Evolutionary conservation across 2,329 filamentous ascomycete genomes (phyloP).

Genomic region (Metarhizium brunneum): DNA sequence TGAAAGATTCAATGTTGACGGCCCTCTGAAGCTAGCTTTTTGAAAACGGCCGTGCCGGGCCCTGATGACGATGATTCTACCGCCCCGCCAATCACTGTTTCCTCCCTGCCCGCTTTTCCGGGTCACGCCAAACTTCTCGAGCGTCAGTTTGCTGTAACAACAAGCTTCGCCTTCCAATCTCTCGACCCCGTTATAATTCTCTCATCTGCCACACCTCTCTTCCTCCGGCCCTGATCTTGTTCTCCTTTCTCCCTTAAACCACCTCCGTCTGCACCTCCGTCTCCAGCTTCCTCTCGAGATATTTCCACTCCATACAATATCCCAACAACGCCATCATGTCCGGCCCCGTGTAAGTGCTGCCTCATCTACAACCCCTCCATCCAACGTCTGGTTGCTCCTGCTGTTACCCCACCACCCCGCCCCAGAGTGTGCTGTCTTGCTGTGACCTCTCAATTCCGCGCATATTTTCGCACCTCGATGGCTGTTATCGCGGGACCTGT

Average conservation of each 20-base stretch:
- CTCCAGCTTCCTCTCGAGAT: conserved; percentile 7
- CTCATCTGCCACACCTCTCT: conserved; percentile 7
- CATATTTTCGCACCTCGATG: conserved; percentile 10
- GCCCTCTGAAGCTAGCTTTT: no score
- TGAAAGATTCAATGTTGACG: no score
- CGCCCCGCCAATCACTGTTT: conserved; percentile 4
- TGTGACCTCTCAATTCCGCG: conserved; percentile 25
- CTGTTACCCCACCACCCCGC: conserved; percentile 32
- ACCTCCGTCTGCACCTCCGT: conserved; percentile 12
- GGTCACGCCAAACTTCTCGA: conserved; percentile 10
- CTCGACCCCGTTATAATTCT: conserved; percentile 5
- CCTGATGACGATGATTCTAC: conserved; percentile 5
- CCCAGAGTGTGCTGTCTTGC: conserved; percentile 13
- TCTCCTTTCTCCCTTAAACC: conserved; percentile 5
- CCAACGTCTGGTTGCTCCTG: conserved; percentile 14
- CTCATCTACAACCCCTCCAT: conserved; percentile 12
- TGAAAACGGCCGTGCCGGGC: neutral
- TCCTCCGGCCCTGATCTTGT: conserved; percentile 5
- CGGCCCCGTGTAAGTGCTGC: conserved; percentile 55
- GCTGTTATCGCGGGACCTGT: conserved; percentile 13
- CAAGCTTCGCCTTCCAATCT: conserved; percentile 4
- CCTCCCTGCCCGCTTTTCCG: conserved; percentile 8
- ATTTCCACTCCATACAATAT: conserved; percentile 1
- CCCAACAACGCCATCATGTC: conserved; percentile 42
- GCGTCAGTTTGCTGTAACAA: conserved; percentile 7